Evolutionary conservation across 805 yeast species (phyloP).

Genomic region (Kuraishia molischiana): DNA sequence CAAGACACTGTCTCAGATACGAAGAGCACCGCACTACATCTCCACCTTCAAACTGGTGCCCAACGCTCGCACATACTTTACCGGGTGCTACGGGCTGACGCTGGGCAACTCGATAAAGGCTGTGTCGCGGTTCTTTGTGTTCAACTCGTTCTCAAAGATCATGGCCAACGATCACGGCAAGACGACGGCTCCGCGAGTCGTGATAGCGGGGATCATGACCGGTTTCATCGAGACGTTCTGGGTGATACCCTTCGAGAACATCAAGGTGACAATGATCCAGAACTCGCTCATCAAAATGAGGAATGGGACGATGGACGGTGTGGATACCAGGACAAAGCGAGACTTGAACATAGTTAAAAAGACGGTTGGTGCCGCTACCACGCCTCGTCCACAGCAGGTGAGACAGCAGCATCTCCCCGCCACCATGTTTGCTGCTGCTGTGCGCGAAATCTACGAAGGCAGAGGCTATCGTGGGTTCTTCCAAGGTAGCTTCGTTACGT

Average conservation of each 20-base stretch:
- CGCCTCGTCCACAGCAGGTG: slow-evolving; percentile 7
- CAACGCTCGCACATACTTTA: slow-evolving; percentile 22
- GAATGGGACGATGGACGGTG: slow-evolving; percentile 9
- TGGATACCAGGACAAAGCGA: not conserved
- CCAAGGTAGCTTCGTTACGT: slow-evolving; percentile 79
- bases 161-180: slow-evolving; percentile 50
- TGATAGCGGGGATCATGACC: slow-evolving; percentile 76
- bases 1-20: slow-evolving; percentile 56
- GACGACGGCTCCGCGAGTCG: slow-evolving; percentile 69
- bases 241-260: slow-evolving; percentile 85
- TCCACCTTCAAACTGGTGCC: slow-evolving; percentile 12
- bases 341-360: not conserved
- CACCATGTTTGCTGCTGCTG: slow-evolving; percentile 37
- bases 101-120: slow-evolving; percentile 70
- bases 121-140: slow-evolving; percentile 60
- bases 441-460: slow-evolving; percentile 56
- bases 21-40: slow-evolving; percentile 27
- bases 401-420: slow-evolving; percentile 33
- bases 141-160: slow-evolving; percentile 64
- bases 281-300: slow-evolving; percentile 32
- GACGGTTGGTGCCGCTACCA: slow-evolving; percentile 5
- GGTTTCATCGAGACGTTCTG: slow-evolving; percentile 75
- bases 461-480: slow-evolving; percentile 73
- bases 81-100: slow-evolving; percentile 71
- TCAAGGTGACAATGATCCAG: slow-evolving; percentile 75